A percentile compares a stretch with the other conserved stretches of the same genome.
phyloP scores from a whole-genome alignment of 805 yeast genomes.

The Hanseniaspora valbyensis region DNA sequence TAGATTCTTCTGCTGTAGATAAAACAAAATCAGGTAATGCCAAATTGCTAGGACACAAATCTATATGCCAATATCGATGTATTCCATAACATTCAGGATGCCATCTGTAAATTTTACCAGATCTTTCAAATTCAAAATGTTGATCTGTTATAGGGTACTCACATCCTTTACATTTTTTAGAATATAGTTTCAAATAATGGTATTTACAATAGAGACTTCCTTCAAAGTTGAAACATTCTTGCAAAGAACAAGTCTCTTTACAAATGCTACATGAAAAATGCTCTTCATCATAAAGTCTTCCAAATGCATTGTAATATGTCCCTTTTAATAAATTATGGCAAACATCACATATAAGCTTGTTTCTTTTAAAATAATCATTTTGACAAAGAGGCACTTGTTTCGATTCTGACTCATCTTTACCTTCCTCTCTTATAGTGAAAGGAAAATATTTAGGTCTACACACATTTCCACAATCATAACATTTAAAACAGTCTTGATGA shows the following conservation, averaged over 20 bases:
- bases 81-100: constrained; percentile 99
- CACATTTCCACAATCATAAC: constrained; percentile 70
- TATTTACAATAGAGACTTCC: constrained; percentile 77
- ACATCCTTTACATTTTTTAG: constrained; percentile 90
- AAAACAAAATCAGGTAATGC: constrained; percentile 34
- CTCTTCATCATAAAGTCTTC: constrained; percentile 83
- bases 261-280: constrained; percentile 90
- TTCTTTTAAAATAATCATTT: constrained; percentile 76
- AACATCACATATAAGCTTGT: constrained; percentile 72
- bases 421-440: constrained; percentile 33
- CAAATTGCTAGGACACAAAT: constrained; percentile 51
- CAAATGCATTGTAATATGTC: constrained; percentile 86
- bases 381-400: constrained; percentile 68
- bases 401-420: constrained; percentile 30
- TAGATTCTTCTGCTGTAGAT: constrained; percentile 22
- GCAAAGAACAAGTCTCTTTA: constrained; percentile 72
- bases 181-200: constrained; percentile 78
- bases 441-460: constrained; percentile 88
- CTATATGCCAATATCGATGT: constrained; percentile 90
- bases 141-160: constrained; percentile 82
- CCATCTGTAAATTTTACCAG: constrained; percentile 92
- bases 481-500: constrained; percentile 80
- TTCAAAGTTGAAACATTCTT: constrained; percentile 84
- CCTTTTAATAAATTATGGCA: constrained; percentile 84
- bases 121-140: constrained; percentile 82